A percentile compares a stretch with the other conserved stretches of the same genome.
phyloP scores from a whole-genome alignment of 192 early-diverging fungal genomes.

The Haplosporangium gracile region DNA sequence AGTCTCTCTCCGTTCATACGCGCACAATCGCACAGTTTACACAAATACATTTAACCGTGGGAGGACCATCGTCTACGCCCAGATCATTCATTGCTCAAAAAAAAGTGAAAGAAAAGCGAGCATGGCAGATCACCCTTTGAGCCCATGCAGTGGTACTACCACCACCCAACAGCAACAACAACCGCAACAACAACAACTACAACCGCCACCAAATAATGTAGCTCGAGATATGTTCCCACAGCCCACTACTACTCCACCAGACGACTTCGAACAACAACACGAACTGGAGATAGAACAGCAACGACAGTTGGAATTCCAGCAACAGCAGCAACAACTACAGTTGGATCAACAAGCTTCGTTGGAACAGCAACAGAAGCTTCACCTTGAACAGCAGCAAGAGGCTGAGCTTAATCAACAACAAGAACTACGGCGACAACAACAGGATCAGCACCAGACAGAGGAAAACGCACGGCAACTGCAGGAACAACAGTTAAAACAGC shows the following conservation, averaged over 20 bases:
- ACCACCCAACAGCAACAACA: background rate
- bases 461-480: background rate
- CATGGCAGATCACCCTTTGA: background rate
- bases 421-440: background rate
- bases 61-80: slow-evolving; percentile 11
- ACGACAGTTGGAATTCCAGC: background rate
- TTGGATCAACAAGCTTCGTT: background rate
- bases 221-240: background rate
- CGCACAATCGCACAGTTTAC: no score
- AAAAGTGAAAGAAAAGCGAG: background rate
- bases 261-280: background rate
- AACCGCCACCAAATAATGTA: background rate
- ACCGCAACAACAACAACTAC: background rate
- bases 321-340: background rate
- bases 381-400: background rate
- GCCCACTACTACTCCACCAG: background rate
- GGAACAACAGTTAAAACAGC: background rate
- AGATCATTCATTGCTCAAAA: slow-evolving; percentile 9
- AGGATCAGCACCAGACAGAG: no score
- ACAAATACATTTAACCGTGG: background rate
- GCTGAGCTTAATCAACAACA: background rate
- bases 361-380: background rate
- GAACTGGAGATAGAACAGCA: background rate
- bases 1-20: background rate
- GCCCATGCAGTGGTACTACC: background rate